Conservation (phyloP, 305 asterid genomes). For the Coffea humblotiana region DNA sequence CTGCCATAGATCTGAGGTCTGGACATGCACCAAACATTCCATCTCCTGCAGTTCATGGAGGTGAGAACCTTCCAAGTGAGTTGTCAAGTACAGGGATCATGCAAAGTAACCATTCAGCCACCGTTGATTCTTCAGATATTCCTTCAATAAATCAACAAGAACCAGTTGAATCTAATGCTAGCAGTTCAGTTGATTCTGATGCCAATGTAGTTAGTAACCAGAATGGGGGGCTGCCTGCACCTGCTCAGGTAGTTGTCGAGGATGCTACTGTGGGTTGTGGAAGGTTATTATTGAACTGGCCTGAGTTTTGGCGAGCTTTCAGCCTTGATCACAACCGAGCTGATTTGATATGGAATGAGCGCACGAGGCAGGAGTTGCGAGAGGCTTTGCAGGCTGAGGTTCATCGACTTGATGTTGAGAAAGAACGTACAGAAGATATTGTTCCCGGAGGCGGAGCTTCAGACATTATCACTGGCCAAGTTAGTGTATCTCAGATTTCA, state of each 20-base stretch:
- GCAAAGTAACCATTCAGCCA: slow-evolving; percentile 49
- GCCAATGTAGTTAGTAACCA: slow-evolving; percentile 49
- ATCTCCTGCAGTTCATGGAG: slow-evolving; percentile 40
- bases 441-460: slow-evolving; percentile 73
- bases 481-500: slow-evolving; percentile 74
- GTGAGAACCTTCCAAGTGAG: slow-evolving; percentile 48
- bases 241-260: slow-evolving; percentile 94
- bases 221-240: slow-evolving; percentile 68
- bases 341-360: slow-evolving; percentile 98
- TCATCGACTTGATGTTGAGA: slow-evolving; percentile 92
- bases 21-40: slow-evolving; percentile 43
- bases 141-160: slow-evolving; percentile 39
- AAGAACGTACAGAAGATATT: slow-evolving; percentile 94
- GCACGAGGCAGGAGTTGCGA: slow-evolving; percentile 92
- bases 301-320: slow-evolving; percentile 97
- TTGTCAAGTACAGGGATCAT: slow-evolving; percentile 40
- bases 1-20: slow-evolving; percentile 42
- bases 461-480: slow-evolving; percentile 61
- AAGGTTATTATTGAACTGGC: slow-evolving; percentile 93
- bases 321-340: slow-evolving; percentile 97
- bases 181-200: slow-evolving; percentile 44
- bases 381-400: slow-evolving; percentile 98
- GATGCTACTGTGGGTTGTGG: slow-evolving; percentile 95
- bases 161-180: slow-evolving; percentile 47
- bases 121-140: slow-evolving; percentile 42